A percentile compares a stretch with the other conserved stretches of the same genome.
These are phyloP conservation scores for Ulota crispa DNA, from an alignment of 225 moss, liverwort and hornwort species.

Conservation along the genomic window DNA sequence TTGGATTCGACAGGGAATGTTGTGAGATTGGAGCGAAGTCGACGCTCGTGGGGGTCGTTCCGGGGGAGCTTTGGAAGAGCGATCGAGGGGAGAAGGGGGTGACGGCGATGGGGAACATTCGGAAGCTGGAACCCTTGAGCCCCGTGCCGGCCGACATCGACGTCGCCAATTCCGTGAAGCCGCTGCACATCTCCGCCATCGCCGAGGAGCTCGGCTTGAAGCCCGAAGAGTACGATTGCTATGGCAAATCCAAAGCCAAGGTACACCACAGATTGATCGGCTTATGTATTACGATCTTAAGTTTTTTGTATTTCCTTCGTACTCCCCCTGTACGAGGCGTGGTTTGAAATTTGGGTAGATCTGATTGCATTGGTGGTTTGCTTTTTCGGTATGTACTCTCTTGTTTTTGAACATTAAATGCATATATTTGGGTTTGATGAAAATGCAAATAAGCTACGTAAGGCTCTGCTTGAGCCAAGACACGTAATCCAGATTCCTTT, in stretches of 20 bases:
- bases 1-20: not conserved
- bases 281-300: not conserved
- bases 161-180: slow-evolving; percentile 82
- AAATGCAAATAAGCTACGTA: not conserved
- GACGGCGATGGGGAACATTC: slow-evolving; percentile 51
- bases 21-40: not conserved
- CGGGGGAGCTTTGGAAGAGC: not conserved
- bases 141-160: slow-evolving; percentile 93
- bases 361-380: not conserved
- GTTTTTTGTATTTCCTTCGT: not conserved
- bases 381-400: not conserved
- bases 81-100: not conserved
- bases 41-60: not conserved
- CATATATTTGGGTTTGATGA: not conserved
- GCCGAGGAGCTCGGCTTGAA: slow-evolving; percentile 79
- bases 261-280: slow-evolving; percentile 21
- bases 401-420: not conserved
- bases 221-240: slow-evolving; percentile 73
- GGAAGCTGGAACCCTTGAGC: slow-evolving; percentile 68
- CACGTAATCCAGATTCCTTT: not conserved
- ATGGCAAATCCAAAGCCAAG: slow-evolving; percentile 92
- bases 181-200: slow-evolving; percentile 63
- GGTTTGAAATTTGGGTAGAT: not conserved
- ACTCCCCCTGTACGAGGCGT: too few relatives aligned
- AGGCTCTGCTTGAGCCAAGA: not conserved